Conservation (phyloP, 139 green algal species). For the Picochlorum sp. region DNA sequence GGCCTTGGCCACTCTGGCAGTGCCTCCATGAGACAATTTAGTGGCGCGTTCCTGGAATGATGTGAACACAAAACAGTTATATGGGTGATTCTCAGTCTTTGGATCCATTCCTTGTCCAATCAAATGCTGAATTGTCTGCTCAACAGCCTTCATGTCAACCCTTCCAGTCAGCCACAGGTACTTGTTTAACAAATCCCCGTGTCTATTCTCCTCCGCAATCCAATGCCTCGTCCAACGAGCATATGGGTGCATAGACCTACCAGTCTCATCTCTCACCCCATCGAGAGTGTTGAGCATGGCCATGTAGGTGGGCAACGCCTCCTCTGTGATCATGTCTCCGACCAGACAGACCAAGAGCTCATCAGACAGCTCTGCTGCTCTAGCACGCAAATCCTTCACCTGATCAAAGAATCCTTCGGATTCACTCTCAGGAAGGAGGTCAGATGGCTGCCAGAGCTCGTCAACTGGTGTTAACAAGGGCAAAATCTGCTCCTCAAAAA, state of each 20-base stretch:
- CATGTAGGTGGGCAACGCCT: conserved; percentile 99
- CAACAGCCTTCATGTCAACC: conserved; percentile 52
- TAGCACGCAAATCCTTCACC: conserved; percentile 73
- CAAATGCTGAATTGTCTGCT: conserved; percentile 76
- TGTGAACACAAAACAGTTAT: conserved; percentile 35
- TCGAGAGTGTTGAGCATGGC: conserved; percentile 99
- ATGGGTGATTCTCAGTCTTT: conserved; percentile 19
- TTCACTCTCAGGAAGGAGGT: conserved; percentile 79
- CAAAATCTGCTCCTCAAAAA: conserved; percentile 20
- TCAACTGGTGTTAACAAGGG: conserved; percentile 28
- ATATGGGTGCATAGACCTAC: conserved; percentile 50
- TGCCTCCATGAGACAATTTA: conserved; percentile 94
- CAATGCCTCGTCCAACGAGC: conserved; percentile 72
- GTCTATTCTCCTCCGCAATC: conserved; percentile 98
- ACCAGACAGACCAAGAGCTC: conserved; percentile 92
- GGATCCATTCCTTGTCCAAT: conserved; percentile 16
- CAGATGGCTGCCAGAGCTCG: conserved; percentile 90
- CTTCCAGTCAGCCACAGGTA: conserved; percentile 60
- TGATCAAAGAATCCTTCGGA: conserved; percentile 82
- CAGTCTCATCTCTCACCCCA: conserved; percentile 84
- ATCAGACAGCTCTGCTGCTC: conserved; percentile 72
- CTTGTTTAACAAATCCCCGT: conserved; percentile 97
- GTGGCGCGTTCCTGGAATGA: conserved; percentile 87
- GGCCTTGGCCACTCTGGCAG: conserved; percentile 72
- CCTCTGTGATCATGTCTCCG: conserved; percentile 76